These are phyloP conservation scores for Pseudogymnoascus sp. DNA, from an alignment of 2,329 filamentous ascomycete genomes.

Conservation along the genomic window DNA sequence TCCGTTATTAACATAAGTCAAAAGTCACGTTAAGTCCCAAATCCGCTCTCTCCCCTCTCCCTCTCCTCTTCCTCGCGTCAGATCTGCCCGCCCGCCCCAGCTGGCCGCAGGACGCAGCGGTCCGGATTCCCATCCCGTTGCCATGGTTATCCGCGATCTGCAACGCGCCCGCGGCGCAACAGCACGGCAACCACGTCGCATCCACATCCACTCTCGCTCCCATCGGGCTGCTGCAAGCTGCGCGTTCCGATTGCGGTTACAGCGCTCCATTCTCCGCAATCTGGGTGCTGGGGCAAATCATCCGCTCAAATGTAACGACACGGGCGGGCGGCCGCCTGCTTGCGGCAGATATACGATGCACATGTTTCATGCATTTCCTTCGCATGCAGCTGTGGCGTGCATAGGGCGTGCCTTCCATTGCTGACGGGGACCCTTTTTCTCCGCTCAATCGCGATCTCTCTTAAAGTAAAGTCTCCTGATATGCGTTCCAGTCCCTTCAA, in stretches of 20 bases:
- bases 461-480: not conserved
- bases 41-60: too few relatives aligned
- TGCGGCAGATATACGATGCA: slow-evolving; percentile 6
- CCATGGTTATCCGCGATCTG: not conserved
- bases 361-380: slow-evolving; percentile 9
- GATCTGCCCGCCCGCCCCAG: not conserved
- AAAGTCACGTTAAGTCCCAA: not conserved
- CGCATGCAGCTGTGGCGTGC: slow-evolving; percentile 6
- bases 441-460: not conserved
- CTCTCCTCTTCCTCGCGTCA: not conserved
- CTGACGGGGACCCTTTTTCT: not conserved
- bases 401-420: not conserved
- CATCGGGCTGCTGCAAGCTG: not conserved
- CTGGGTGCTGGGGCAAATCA: not conserved
- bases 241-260: not conserved
- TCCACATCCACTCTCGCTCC: not conserved
- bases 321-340: not conserved
- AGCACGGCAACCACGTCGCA: slow-evolving; percentile 7
- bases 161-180: not conserved
- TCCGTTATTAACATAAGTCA: not conserved
- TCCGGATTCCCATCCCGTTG: not conserved
- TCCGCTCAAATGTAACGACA: not conserved
- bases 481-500: not conserved
- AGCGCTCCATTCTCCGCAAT: not conserved
- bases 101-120: not conserved